Evolutionary conservation across 225 moss, liverwort and hornwort genomes (phyloP).

Genomic region (Bryoerythrophyllum caledonicum): DNA sequence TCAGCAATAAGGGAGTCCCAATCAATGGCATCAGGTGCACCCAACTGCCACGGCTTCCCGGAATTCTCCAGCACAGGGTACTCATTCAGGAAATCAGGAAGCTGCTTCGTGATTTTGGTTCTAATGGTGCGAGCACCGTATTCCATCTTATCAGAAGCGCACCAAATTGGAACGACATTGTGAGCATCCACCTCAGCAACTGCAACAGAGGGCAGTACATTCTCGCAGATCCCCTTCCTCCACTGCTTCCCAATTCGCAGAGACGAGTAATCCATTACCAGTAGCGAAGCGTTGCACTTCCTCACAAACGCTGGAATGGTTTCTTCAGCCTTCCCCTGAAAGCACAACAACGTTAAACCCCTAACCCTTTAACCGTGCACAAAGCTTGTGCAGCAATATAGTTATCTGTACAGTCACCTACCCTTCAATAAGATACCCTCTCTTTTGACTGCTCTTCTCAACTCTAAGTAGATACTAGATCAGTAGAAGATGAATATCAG

Average conservation of each 20-base stretch:
- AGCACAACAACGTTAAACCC: background rate
- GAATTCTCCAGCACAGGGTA: conserved; percentile 66
- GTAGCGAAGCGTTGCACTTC: conserved; percentile 53
- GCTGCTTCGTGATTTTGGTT: conserved; percentile 74
- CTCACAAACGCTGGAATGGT: conserved; percentile 73
- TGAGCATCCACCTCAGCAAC: conserved; percentile 95
- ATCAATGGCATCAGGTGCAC: conserved; percentile 50
- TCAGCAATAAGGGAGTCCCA: conserved; percentile 78
- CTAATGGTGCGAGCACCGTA: conserved; percentile 96
- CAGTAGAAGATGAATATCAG: no score
- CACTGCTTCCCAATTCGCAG: conserved; percentile 82
- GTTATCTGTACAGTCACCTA: no score
- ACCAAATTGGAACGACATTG: conserved; percentile 92
- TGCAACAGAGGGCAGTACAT: conserved; percentile 44
- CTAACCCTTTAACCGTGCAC: background rate
- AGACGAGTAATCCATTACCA: conserved; percentile 92
- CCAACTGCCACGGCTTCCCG: conserved; percentile 53
- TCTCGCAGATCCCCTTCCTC: conserved; percentile 68
- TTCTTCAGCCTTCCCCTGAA: conserved; percentile 84
- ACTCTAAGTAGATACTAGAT: no score
- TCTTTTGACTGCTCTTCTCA: no score
- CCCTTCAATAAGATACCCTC: no score
- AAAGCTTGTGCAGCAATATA: no score
- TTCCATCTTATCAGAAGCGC: conserved; percentile 84
- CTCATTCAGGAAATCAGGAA: conserved; percentile 76